These are phyloP conservation scores for Sonneratia alba DNA, from an alignment of 345 rosid species.

Conservation along the genomic window DNA sequence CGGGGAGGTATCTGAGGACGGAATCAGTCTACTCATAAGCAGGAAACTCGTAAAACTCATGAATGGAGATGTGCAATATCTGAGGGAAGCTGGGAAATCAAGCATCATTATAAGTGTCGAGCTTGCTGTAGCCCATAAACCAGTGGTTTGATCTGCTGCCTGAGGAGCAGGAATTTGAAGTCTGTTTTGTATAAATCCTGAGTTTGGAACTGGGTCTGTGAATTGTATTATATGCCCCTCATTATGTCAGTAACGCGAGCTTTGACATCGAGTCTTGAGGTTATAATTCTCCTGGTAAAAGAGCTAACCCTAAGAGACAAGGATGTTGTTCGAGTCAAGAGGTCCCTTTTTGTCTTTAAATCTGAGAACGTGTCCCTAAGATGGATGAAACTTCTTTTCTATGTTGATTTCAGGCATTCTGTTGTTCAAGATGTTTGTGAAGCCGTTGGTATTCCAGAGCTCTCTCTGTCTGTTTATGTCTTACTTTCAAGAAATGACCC, in stretches of 20 bases:
- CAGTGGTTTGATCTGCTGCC: neutral
- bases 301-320: neutral
- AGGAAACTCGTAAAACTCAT: constrained; percentile 68
- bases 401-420: neutral
- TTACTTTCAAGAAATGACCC: neutral
- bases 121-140: constrained; percentile 48
- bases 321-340: neutral
- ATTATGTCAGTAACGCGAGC: neutral
- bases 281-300: neutral
- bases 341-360: neutral
- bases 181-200: neutral
- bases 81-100: constrained; percentile 74
- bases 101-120: constrained; percentile 55
- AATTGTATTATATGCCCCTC: neutral
- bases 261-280: neutral
- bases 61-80: constrained; percentile 84
- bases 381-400: neutral
- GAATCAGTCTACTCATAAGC: constrained; percentile 66
- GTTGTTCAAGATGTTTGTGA: neutral
- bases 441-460: neutral
- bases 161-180: neutral
- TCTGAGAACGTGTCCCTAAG: neutral
- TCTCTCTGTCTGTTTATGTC: neutral
- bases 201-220: neutral
- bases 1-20: constrained; percentile 60